Conservation (phyloP, 179 eudicot genomes). For the Nepenthes alata region DNA sequence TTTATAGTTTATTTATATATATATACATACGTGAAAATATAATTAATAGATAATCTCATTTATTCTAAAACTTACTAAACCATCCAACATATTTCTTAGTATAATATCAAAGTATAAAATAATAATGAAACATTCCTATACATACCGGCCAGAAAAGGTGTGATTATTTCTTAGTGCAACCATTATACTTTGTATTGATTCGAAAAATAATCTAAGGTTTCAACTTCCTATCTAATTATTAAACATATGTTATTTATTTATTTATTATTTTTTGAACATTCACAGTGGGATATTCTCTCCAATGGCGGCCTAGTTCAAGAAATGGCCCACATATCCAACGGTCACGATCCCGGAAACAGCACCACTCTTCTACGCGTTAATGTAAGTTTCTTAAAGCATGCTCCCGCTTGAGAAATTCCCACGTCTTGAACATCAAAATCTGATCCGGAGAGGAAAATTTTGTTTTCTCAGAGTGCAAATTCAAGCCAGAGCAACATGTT, state of each 20-base stretch:
- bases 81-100: too few species aligned
- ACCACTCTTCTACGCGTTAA: slow-evolving; percentile 36
- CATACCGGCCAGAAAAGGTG: not conserved
- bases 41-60: too few species aligned
- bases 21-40: too few species aligned
- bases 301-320: slow-evolving; percentile 40
- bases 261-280: not conserved
- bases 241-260: too few species aligned
- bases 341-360: slow-evolving; percentile 41
- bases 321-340: slow-evolving; percentile 46
- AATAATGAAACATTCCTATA: too few species aligned
- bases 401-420: not conserved
- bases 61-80: too few species aligned
- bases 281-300: slow-evolving; percentile 41
- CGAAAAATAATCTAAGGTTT: too few species aligned
- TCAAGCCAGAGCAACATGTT: slow-evolving; percentile 45
- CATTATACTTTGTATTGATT: not conserved
- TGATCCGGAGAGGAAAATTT: not conserved
- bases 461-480: slow-evolving; percentile 28
- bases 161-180: too few species aligned
- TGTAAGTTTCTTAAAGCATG: slow-evolving; percentile 15
- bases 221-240: too few species aligned
- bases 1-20: too few species aligned
- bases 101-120: too few species aligned
- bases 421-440: not conserved